These are phyloP conservation scores for Penicillium sclerotiorum DNA, from an alignment of 2,329 filamentous ascomycete genomes.

Conservation along the genomic window DNA sequence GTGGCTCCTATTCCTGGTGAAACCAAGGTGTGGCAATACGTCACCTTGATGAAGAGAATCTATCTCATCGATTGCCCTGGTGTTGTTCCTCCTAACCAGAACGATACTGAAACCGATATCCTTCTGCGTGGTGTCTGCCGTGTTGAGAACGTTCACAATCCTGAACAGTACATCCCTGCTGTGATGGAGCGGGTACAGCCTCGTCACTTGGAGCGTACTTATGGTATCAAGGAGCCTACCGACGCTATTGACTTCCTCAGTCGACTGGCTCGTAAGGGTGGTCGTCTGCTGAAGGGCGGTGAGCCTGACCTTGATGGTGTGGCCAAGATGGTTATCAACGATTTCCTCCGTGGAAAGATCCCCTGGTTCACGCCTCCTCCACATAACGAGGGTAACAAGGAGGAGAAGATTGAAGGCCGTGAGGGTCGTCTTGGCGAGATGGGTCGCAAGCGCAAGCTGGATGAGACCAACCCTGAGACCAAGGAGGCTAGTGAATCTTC, in stretches of 20 bases:
- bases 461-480: slow-evolving; percentile 49
- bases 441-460: slow-evolving; percentile 73
- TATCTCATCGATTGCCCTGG: slow-evolving; percentile 96
- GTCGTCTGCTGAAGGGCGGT: slow-evolving; percentile 84
- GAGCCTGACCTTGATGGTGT: slow-evolving; percentile 94
- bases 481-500: slow-evolving; percentile 39
- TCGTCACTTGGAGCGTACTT: slow-evolving; percentile 89
- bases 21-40: slow-evolving; percentile 98
- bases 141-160: slow-evolving; percentile 94
- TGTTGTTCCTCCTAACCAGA: slow-evolving; percentile 85
- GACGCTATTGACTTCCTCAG: slow-evolving; percentile 83
- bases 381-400: slow-evolving; percentile 50
- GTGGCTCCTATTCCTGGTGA: slow-evolving; percentile 94
- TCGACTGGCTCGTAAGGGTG: slow-evolving; percentile 80
- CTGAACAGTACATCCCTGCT: slow-evolving; percentile 90
- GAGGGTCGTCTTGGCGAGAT: slow-evolving; percentile 84
- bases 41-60: slow-evolving; percentile 91
- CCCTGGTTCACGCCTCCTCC: slow-evolving; percentile 94
- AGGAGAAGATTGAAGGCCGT: slow-evolving; percentile 65
- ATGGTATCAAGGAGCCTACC: slow-evolving; percentile 79
- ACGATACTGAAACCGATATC: slow-evolving; percentile 83
- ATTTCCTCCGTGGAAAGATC: slow-evolving; percentile 92
- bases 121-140: slow-evolving; percentile 87
- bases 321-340: slow-evolving; percentile 94
- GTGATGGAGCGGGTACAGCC: slow-evolving; percentile 79